Conservation (phyloP, 768 basidiomycete species). For the Favolaschia claudopus region DNA sequence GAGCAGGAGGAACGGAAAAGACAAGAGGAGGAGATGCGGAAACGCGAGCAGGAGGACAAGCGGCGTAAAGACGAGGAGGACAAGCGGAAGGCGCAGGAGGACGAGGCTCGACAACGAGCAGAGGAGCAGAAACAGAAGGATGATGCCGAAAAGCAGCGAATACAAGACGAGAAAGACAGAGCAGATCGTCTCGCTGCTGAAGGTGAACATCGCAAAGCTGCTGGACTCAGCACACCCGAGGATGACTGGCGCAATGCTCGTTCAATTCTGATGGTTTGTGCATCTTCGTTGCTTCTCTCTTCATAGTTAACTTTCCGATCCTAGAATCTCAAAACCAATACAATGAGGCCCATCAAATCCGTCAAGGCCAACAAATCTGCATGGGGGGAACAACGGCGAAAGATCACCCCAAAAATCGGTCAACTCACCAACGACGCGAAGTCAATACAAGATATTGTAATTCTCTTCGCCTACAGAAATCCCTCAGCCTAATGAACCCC, state of each 20-base stretch:
- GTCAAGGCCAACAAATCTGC: conserved; percentile 60
- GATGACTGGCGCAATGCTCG: conserved; percentile 74
- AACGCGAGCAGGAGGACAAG: conserved; percentile 50
- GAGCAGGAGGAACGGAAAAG: conserved; percentile 58
- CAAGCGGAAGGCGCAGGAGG: conserved; percentile 51
- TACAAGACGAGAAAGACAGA: conserved; percentile 42
- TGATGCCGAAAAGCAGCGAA: conserved; percentile 45
- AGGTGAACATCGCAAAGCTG: conserved; percentile 44
- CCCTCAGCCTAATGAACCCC: conserved; percentile 1
- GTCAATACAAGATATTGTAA: conserved; percentile 70
- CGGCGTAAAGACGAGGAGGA: conserved; percentile 57
- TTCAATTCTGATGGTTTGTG: conserved; percentile 57
- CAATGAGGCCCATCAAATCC: conserved; percentile 70
- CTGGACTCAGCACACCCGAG: conserved; percentile 62
- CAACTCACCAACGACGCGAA: conserved; percentile 79
- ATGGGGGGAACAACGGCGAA: conserved; percentile 75
- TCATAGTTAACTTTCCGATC: conserved; percentile 13
- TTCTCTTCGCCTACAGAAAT: conserved; percentile 34
- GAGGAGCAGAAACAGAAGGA: conserved; percentile 46
- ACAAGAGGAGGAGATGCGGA: conserved; percentile 54
- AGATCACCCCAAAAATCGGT: conserved; percentile 87
- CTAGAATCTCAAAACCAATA: conserved; percentile 69
- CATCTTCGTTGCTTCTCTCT: not conserved
- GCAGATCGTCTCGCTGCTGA: conserved; percentile 46
- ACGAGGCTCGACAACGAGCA: conserved; percentile 49